phyloP scores from a whole-genome alignment of 768 basidiomycete species.

The Kwoniella sp. region DNA sequence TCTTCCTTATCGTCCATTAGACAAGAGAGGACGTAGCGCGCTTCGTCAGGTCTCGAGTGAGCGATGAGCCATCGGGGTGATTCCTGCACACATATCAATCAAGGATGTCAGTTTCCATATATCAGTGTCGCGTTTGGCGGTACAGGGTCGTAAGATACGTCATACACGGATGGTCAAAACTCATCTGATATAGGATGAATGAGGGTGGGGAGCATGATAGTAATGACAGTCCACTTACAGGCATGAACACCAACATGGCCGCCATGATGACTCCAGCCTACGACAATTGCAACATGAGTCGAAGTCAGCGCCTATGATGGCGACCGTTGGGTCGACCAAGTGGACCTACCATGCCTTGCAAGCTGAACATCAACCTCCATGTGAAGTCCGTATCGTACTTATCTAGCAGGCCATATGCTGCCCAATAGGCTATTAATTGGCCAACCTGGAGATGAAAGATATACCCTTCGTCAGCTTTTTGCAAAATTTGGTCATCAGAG shows the following conservation, averaged over 20 bases:
- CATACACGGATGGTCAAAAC: too few species aligned
- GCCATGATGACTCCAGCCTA: slow-evolving; percentile 22
- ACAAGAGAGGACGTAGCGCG: slow-evolving; percentile 21
- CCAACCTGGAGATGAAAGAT: slow-evolving; percentile 9
- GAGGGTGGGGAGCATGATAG: too few species aligned
- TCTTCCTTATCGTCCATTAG: slow-evolving; percentile 18
- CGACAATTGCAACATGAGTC: neutral
- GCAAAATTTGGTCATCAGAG: too few species aligned
- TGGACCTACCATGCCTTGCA: slow-evolving; percentile 6
- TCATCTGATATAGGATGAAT: too few species aligned
- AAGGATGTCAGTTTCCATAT: too few species aligned
- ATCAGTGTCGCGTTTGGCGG: too few species aligned
- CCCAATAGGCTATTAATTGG: slow-evolving; percentile 24
- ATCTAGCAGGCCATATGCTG: slow-evolving; percentile 25
- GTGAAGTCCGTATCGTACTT: slow-evolving; percentile 20
- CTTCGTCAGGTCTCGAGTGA: slow-evolving; percentile 18
- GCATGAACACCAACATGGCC: slow-evolving; percentile 24
- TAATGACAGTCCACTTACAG: slow-evolving; percentile 8
- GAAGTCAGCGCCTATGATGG: neutral
- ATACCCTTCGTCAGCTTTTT: neutral
- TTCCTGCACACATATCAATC: slow-evolving; percentile 13
- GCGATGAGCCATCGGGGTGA: slow-evolving; percentile 30
- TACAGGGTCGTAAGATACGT: neutral
- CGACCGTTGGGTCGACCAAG: neutral
- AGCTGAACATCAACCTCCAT: slow-evolving; percentile 26